Base-by-base conservation (phyloP, 2,329 filamentous ascomycete species). In the Colletotrichum echinochloae region DNA sequence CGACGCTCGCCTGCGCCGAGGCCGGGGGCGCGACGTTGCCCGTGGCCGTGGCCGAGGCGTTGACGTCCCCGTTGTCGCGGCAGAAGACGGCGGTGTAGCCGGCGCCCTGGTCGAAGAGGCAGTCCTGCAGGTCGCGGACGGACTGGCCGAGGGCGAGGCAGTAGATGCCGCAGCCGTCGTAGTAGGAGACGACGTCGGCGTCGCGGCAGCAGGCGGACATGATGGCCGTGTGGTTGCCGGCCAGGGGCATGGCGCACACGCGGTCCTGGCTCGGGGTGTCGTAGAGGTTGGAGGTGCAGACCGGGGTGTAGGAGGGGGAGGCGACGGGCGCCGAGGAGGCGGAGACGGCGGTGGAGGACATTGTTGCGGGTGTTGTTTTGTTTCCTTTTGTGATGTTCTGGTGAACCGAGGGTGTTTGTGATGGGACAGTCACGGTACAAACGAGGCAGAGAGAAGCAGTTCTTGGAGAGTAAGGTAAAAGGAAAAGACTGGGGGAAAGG, bases 111-210 rank as follows among this genome's bases (percentile, higher is more conserved):
- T 77, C 73, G 59, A 73, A 78, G 18, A 87, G 76, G 73, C 85
- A 87, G 37, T 72, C 30, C 23, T 67, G 56, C 26, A 80, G 78
- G 30, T 77, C 73, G 39, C 35, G 72, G 70, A 75, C 70, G 68
- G 73, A 76, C 75, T 80, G 78, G 76, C 73, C 78, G 28, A 77
- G 56, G 60, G 78, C 78, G 6, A 78, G 81, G 74, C 85, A 87
- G 83, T 87, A 87, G 70, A 86, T 74, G 20, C 83, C 84, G 79
- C 86, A 87, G 74, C 81, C 77, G 75, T 82, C 74, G 74, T 83
- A 79, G 81, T 86, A 87, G 73, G 78, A 77, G 59, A 83, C 76
- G 35, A 86, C 79, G 28, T 81, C 76, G 62, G 84, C 82, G 12
- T 78, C 73, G 14, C 79, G 78, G 75, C 85, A 87, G 82, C 85